Conservation (phyloP, 345 rosid species). For the Cardamine chenopodiifolia region DNA sequence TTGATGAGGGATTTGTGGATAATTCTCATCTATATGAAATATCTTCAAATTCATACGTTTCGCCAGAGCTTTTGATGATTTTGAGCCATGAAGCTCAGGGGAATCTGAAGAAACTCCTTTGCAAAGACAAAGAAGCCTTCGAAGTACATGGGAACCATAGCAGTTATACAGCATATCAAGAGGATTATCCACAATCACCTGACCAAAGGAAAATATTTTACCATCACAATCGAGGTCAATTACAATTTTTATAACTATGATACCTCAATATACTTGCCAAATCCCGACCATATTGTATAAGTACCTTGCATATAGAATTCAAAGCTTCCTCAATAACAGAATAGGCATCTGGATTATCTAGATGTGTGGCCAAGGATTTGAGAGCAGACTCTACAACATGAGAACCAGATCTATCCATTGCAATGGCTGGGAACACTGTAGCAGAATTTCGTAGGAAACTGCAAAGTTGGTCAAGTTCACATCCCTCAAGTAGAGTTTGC, state of each 20-base stretch:
- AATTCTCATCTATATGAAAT: conserved; percentile 44
- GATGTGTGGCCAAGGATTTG: conserved; percentile 71
- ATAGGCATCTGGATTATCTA: conserved; percentile 68
- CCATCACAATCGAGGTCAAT: conserved; percentile 5
- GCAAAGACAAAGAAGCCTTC: conserved; percentile 87
- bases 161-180: conserved; percentile 75
- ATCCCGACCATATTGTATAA: background rate
- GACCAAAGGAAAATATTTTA: conserved; percentile 27
- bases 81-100: conserved; percentile 63
- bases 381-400: conserved; percentile 96
- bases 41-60: conserved; percentile 69
- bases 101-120: conserved; percentile 81
- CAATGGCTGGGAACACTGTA: conserved; percentile 67
- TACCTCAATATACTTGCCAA: conserved; percentile 5
- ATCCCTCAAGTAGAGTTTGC: conserved; percentile 84
- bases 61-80: conserved; percentile 64
- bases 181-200: conserved; percentile 68
- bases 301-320: conserved; percentile 76
- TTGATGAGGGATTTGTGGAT: conserved; percentile 45
- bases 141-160: conserved; percentile 93
- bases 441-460: conserved; percentile 70
- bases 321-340: conserved; percentile 71
- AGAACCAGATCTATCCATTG: conserved; percentile 94
- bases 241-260: conserved; percentile 1
- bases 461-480: conserved; percentile 82